These are phyloP conservation scores for Apiotrichum sp. DNA, from an alignment of 1,284 basidiomycete genomes.

Conservation along the genomic window DNA sequence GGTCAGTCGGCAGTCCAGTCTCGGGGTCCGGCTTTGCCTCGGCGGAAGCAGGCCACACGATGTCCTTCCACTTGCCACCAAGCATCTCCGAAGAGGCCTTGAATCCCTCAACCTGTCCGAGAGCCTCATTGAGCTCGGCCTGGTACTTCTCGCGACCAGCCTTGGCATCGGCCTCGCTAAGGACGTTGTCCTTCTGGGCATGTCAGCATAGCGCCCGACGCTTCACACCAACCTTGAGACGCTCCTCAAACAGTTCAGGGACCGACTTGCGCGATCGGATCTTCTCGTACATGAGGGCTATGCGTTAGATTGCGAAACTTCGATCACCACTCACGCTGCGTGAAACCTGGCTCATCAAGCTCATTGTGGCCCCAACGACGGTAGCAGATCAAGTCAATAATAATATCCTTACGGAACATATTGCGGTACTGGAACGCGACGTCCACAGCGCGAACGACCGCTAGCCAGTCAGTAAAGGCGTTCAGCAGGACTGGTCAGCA, in stretches of 20 bases:
- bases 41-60: slow-evolving; percentile 63
- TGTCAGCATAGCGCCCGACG: slow-evolving; percentile 26
- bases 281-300: slow-evolving; percentile 73
- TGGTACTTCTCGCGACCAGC: slow-evolving; percentile 57
- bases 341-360: slow-evolving; percentile 82
- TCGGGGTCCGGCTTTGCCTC: slow-evolving; percentile 56
- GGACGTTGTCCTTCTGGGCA: slow-evolving; percentile 54
- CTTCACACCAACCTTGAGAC: slow-evolving; percentile 57
- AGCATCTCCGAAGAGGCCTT: slow-evolving; percentile 55
- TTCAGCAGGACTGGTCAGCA: not conserved
- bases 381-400: slow-evolving; percentile 81
- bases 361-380: slow-evolving; percentile 80
- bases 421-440: slow-evolving; percentile 76
- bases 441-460: slow-evolving; percentile 69
- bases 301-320: slow-evolving; percentile 10
- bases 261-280: slow-evolving; percentile 70
- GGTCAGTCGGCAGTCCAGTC: slow-evolving; percentile 59
- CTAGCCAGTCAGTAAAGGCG: slow-evolving; percentile 44
- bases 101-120: slow-evolving; percentile 53
- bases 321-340: slow-evolving; percentile 53
- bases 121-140: slow-evolving; percentile 56
- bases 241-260: slow-evolving; percentile 72
- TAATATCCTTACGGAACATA: slow-evolving; percentile 78
- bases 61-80: slow-evolving; percentile 57
- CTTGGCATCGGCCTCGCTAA: slow-evolving; percentile 53